A percentile compares a stretch with the other conserved stretches of the same genome.
phyloP scores from a whole-genome alignment of 2,329 filamentous ascomycete species.

The Hymenoscyphus fructigenus region DNA sequence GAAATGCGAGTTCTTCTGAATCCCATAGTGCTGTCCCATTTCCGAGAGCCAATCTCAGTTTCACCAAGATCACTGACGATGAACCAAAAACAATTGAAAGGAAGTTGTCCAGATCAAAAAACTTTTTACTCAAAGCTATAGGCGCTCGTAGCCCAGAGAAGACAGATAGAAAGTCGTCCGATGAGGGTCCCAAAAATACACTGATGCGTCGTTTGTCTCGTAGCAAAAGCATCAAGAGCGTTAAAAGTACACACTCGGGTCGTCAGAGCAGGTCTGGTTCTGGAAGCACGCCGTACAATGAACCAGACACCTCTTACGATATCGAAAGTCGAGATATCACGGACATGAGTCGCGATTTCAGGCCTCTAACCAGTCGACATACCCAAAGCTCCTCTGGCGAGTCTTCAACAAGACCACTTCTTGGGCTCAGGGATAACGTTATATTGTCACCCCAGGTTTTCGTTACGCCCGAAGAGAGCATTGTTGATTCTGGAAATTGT shows the following conservation, averaged over 20 bases:
- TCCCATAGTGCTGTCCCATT: neutral
- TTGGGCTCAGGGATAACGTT: slow-evolving; percentile 14
- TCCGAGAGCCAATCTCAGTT: slow-evolving; percentile 6
- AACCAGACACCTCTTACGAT: slow-evolving; percentile 14
- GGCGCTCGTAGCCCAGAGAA: slow-evolving; percentile 15
- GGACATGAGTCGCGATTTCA: slow-evolving; percentile 23
- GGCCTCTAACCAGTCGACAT: slow-evolving; percentile 17
- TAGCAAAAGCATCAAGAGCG: slow-evolving; percentile 16
- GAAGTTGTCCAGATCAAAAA: slow-evolving; percentile 33
- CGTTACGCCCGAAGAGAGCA: slow-evolving; percentile 34
- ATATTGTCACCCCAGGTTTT: slow-evolving; percentile 34
- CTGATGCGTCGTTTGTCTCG: slow-evolving; percentile 30
- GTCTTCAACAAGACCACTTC: slow-evolving; percentile 9
- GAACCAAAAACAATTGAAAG: slow-evolving; percentile 27
- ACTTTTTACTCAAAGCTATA: slow-evolving; percentile 34
- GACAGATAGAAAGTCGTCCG: slow-evolving; percentile 14
- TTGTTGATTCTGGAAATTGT: slow-evolving; percentile 33
- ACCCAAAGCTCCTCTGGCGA: slow-evolving; percentile 10
- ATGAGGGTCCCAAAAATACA: slow-evolving; percentile 24
- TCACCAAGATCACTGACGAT: slow-evolving; percentile 1
- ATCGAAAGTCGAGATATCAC: slow-evolving; percentile 24
- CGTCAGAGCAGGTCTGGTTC: slow-evolving; percentile 6
- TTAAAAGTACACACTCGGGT: slow-evolving; percentile 5
- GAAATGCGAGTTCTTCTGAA: slow-evolving; percentile 16
- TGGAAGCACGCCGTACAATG: slow-evolving; percentile 12